Evolutionary conservation across 2,329 filamentous ascomycete genomes (phyloP).

Genomic region (Tetracladium maxilliforme): DNA sequence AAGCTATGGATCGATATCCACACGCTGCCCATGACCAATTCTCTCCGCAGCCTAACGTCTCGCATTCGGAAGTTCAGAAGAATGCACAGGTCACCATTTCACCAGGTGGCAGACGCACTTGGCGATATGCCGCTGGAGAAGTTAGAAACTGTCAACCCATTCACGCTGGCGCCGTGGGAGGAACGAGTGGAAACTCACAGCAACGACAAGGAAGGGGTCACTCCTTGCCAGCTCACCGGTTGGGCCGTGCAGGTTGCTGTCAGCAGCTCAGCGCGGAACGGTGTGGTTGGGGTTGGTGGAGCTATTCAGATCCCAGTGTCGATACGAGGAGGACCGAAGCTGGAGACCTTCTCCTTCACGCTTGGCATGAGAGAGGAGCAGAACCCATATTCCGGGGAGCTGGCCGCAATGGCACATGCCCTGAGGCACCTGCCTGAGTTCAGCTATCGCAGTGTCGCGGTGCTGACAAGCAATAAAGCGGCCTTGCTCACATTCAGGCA

Average conservation of each 20-base stretch:
- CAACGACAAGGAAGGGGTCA: too few species aligned
- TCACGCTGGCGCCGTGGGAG: constrained; percentile 1
- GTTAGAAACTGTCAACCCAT: constrained; percentile 3
- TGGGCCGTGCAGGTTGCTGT: too few species aligned
- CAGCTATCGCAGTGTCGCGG: constrained; percentile 8
- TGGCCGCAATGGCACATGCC: constrained; percentile 10
- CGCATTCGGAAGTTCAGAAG: constrained; percentile 4
- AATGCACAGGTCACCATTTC: constrained; percentile 3
- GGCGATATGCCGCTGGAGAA: constrained; percentile 2
- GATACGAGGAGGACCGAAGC: too few species aligned
- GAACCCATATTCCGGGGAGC: constrained; percentile 6
- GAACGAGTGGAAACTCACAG: constrained; percentile 1
- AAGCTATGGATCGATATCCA: constrained; percentile 3
- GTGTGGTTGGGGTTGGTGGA: too few species aligned
- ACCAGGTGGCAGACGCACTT: constrained; percentile 2
- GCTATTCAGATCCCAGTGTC: too few species aligned
- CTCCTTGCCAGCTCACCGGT: too few species aligned
- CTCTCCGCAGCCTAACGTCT: constrained; percentile 6
- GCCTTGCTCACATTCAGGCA: constrained; percentile 9
- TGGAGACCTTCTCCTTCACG: too few species aligned
- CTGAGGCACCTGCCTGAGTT: constrained; percentile 7
- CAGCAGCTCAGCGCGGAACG: too few species aligned
- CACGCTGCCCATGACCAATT: constrained; percentile 7
- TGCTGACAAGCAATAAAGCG: constrained; percentile 11
- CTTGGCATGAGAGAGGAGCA: too few species aligned